phyloP scores from a whole-genome alignment of 2,329 filamentous ascomycete species.

The Fusarium burgessii region DNA sequence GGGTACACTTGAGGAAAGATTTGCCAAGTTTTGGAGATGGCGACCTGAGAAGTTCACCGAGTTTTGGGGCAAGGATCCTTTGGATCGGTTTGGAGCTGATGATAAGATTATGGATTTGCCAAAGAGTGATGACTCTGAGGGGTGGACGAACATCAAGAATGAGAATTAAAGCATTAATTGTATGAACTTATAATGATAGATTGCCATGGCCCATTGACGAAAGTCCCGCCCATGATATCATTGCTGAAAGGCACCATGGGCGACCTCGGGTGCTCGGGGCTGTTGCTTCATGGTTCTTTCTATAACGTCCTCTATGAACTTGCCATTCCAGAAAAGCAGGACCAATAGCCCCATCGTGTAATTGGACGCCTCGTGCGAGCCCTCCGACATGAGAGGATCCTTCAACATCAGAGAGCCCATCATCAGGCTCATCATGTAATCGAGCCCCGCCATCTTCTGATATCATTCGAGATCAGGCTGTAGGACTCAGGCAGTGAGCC shows the following conservation, averaged over 20 bases:
- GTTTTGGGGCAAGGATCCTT: conserved; percentile 24
- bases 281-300: no score
- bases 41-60: conserved; percentile 13
- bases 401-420: no score
- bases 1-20: conserved; percentile 4
- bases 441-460: accelerated
- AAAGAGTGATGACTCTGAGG: not conserved
- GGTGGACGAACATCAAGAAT: conserved; percentile 11
- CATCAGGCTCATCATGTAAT: not conserved
- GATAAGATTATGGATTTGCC: conserved; percentile 17
- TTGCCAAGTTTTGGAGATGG: conserved; percentile 31
- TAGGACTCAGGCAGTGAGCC: not conserved
- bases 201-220: no score
- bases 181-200: no score
- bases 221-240: no score
- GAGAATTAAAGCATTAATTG: no score
- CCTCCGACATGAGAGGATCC: no score
- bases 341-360: accelerated
- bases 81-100: conserved; percentile 32
- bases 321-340: no score
- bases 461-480: not conserved
- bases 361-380: accelerated
- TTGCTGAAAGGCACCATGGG: no score
- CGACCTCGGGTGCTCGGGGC: no score
- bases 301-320: no score